Evolutionary conservation across 768 basidiomycete species (phyloP), one percentile per base, ranked within the genome.

Genomic region (Trametes cingulata): DNA sequence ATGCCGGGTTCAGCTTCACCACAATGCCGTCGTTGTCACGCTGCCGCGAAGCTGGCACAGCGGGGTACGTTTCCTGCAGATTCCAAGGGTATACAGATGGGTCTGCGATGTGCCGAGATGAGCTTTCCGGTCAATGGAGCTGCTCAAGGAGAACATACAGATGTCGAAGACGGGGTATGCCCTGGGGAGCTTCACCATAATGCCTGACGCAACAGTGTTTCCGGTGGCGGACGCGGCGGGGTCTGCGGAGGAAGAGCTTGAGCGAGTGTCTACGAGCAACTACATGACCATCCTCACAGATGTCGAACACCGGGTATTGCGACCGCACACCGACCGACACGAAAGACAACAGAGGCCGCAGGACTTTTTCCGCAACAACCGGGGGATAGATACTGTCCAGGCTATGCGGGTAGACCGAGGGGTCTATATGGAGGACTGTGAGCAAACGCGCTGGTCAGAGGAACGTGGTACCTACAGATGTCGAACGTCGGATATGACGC

Each of bases 401-500:
- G 58, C 43, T 66, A 53, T 63, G 55, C 14, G 68, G 68, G 48
- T 69, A 69, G 43, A 66, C 68, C 2, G 63, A 39, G 20, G 62
- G 60, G 53, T 68, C 69, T 67, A 39, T 15, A 25, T 2, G 9
- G n/a, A 19, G 6, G 35, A 6, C 24, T 12, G n/a, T 60, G n/a
- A 51, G 39, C 27, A 14, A 12, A 14, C 36, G 15, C 14, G 8
- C 7, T 17, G 6, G 33, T 25, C 10, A 1, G 17, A 9, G 22
- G 19, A 1, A 15, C 7, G 19, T 1, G 22, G 12, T 5, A 67
- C 71, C 53, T 52, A 71, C 56, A 71, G 7, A 66, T 58, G n/a
- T 68, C 55, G 49, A 71, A 64, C 6, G 43, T 25, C 10, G 74
- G 74, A 56, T 74, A 75, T 2, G 42, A 36, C 27, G 48, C 46